Percentiles rank a stretch among this genome's conserved stretches.
These are phyloP conservation scores for Suillus placidus DNA, from an alignment of 768 basidiomycete genomes.

Conservation along the genomic window DNA sequence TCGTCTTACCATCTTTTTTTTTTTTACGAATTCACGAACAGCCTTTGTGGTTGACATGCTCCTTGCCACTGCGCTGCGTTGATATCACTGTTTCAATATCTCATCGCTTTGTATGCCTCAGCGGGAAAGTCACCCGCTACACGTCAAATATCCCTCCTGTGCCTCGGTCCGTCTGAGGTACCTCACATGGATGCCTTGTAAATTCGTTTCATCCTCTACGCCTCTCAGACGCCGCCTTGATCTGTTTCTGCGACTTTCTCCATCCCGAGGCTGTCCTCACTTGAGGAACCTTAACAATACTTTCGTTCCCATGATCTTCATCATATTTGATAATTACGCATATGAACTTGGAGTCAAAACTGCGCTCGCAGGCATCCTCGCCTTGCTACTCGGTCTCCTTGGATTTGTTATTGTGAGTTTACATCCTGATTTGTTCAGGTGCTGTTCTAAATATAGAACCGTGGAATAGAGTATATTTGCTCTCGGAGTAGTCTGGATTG, in stretches of 20 bases:
- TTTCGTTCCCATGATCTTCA: constrained; percentile 10
- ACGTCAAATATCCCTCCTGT: background rate
- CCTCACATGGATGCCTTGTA: constrained; percentile 11
- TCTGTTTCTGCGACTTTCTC: background rate
- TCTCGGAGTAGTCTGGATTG: constrained; percentile 25
- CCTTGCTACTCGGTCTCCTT: constrained; percentile 25
- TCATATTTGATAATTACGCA: constrained; percentile 10
- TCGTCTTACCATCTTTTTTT: background rate
- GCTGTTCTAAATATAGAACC: background rate
- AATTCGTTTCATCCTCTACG: constrained; percentile 7
- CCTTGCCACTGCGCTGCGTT: background rate
- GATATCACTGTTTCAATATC: background rate
- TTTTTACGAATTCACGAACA: constrained; percentile 1
- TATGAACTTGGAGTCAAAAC: constrained; percentile 13
- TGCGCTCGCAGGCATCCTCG: constrained; percentile 25
- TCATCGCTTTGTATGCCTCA: background rate
- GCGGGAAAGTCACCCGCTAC: background rate
- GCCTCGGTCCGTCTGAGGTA: constrained; percentile 4
- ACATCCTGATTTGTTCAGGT: background rate
- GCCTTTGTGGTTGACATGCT: background rate
- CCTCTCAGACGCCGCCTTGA: constrained; percentile 5
- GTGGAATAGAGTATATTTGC: constrained; percentile 30
- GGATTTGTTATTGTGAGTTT: constrained; percentile 28
- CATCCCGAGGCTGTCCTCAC: background rate
- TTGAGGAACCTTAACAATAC: background rate